These are phyloP conservation scores for Rhodotorula toruloides DNA, from an alignment of 768 basidiomycete genomes.

Conservation along the genomic window DNA sequence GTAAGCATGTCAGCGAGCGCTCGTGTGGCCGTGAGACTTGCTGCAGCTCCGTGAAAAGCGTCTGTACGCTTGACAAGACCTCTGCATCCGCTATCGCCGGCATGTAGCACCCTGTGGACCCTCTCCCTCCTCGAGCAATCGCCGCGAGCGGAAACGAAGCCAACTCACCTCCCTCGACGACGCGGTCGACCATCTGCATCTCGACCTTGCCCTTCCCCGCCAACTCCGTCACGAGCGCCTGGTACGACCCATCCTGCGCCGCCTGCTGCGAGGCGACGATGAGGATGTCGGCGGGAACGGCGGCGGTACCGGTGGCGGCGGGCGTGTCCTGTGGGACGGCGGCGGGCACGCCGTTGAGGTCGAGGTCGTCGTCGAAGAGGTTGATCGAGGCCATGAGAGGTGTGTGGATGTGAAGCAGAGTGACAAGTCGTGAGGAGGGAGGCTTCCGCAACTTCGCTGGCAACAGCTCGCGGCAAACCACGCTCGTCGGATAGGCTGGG, in stretches of 20 bases:
- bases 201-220: constrained; percentile 57
- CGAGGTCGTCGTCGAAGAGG: constrained; percentile 38
- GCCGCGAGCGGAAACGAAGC: neutral
- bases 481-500: too few species aligned
- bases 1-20: neutral
- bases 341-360: constrained; percentile 43
- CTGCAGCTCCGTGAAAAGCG: too few species aligned
- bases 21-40: neutral
- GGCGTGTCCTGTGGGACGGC: constrained; percentile 34
- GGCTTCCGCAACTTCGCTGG: too few species aligned
- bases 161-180: constrained; percentile 70
- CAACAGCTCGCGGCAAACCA: too few species aligned
- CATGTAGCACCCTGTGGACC: neutral
- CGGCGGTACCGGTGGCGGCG: neutral
- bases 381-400: neutral
- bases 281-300: constrained; percentile 55
- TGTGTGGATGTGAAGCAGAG: neutral
- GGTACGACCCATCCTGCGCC: constrained; percentile 73
- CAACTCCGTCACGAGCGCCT: constrained; percentile 61
- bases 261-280: constrained; percentile 73
- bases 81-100: neutral
- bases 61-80: too few species aligned
- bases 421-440: neutral
- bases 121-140: too few species aligned
- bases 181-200: constrained; percentile 72